Evolutionary conservation across 2,329 filamentous ascomycete species (phyloP).

Genomic region (Arthroderma uncinatum): DNA sequence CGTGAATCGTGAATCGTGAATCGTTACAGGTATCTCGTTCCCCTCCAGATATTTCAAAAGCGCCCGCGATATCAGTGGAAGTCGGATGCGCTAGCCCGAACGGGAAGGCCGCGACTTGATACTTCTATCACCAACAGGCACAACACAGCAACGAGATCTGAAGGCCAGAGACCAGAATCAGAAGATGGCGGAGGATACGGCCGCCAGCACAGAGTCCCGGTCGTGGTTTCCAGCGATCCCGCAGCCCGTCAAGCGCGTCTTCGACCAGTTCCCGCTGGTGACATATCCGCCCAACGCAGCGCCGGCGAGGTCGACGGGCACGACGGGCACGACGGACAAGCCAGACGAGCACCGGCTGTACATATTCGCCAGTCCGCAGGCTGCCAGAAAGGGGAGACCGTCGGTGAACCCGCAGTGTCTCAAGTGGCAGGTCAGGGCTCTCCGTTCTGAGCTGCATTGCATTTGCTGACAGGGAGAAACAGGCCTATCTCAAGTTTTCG

Average conservation of each 20-base stretch:
- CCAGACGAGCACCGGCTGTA: conserved; percentile 52
- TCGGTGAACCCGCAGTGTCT: conserved; percentile 89
- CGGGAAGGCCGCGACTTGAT: not conserved
- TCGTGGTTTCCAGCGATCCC: conserved; percentile 42
- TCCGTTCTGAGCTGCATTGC: not conserved
- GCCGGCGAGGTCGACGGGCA: conserved; percentile 46
- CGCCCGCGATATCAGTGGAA: too few species aligned
- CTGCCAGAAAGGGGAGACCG: conserved; percentile 50
- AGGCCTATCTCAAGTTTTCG: conserved; percentile 76
- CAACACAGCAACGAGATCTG: too few species aligned
- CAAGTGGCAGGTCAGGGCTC: conserved; percentile 73
- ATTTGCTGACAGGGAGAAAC: not conserved
- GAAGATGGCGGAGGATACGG: conserved; percentile 19
- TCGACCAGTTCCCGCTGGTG: conserved; percentile 69
- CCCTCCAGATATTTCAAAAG: too few species aligned
- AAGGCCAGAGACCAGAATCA: not conserved
- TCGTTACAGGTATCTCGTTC: too few species aligned
- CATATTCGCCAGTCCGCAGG: conserved; percentile 60
- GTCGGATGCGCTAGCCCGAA: not conserved
- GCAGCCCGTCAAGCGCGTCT: conserved; percentile 65
- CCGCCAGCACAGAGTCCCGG: not conserved
- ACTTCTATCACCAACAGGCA: too few species aligned
- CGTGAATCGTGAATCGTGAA: too few species aligned
- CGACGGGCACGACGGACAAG: conserved; percentile 22
- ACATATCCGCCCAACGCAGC: conserved; percentile 66